phyloP scores from a whole-genome alignment of 257 asterid genomes.

The Solanum megistacrolobum region DNA sequence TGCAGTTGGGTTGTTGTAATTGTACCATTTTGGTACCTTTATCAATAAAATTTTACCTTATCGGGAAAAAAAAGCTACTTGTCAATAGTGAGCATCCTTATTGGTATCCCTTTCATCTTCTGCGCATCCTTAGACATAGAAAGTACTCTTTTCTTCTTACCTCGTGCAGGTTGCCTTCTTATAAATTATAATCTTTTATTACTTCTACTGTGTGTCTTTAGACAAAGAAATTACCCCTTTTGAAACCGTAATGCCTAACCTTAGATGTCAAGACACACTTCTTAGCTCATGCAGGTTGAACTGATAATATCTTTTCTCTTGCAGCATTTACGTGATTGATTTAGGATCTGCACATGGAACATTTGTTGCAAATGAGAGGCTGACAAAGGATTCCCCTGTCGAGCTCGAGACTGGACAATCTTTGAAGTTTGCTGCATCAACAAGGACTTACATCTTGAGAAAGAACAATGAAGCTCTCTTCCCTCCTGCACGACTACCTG shows the following conservation, averaged over 20 bases:
- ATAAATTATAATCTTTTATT: background rate
- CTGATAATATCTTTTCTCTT: slow-evolving; percentile 10
- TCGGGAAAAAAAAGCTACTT: background rate
- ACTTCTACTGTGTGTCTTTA: background rate
- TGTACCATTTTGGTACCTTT: background rate
- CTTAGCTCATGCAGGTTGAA: background rate
- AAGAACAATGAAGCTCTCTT: slow-evolving; percentile 71
- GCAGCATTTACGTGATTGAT: slow-evolving; percentile 86
- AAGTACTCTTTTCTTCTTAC: background rate
- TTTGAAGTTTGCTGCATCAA: slow-evolving; percentile 88
- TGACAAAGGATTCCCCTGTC: slow-evolving; percentile 74
- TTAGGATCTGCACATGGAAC: slow-evolving; percentile 98
- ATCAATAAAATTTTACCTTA: background rate
- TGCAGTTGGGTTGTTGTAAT: background rate
- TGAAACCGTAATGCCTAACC: background rate
- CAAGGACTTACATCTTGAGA: slow-evolving; percentile 72
- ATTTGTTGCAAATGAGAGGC: slow-evolving; percentile 90
- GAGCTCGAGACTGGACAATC: slow-evolving; percentile 94
- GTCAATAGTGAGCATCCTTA: background rate
- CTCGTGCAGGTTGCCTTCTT: background rate
- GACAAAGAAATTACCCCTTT: background rate
- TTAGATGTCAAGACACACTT: background rate
- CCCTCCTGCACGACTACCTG: slow-evolving; percentile 49
- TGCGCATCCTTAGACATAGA: background rate
- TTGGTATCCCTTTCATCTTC: background rate